These are phyloP conservation scores for Polyporus tsugae DNA, from an alignment of 1,284 basidiomycete genomes.

Conservation along the genomic window DNA sequence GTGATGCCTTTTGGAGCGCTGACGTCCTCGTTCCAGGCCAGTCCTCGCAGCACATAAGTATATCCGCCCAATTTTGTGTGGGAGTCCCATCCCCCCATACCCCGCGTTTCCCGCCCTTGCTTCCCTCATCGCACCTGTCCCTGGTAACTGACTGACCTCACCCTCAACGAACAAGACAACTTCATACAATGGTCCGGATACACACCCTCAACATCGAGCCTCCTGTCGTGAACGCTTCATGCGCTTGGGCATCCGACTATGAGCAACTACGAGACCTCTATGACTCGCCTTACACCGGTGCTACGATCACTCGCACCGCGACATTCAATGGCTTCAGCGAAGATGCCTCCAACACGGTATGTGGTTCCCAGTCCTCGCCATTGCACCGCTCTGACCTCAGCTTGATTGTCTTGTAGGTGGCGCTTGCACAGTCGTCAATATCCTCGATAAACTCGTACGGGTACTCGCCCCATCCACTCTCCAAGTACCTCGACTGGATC, in stretches of 20 bases:
- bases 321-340: conserved; percentile 74
- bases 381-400: not conserved
- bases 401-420: conserved; percentile 52
- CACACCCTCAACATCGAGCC: conserved; percentile 60
- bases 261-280: conserved; percentile 70
- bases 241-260: conserved; percentile 78
- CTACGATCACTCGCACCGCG: conserved; percentile 79
- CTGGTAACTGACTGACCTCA: not conserved
- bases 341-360: conserved; percentile 64
- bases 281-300: conserved; percentile 71
- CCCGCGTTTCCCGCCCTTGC: conserved; percentile 13
- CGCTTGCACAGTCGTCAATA: conserved; percentile 55
- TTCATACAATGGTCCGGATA: conserved; percentile 54
- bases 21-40: conserved; percentile 30
- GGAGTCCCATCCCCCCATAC: conserved; percentile 9
- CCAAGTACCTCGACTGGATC: conserved; percentile 70
- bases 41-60: conserved; percentile 15
- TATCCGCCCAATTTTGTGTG: conserved; percentile 18
- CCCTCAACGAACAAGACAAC: not conserved
- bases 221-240: conserved; percentile 77
- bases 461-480: conserved; percentile 78
- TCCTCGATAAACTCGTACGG: conserved; percentile 82
- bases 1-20: conserved; percentile 14
- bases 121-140: conserved; percentile 1
- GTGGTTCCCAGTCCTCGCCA: conserved; percentile 21